Conservation (phyloP, 441 rosid genomes). For the Adansonia grandidieri region DNA sequence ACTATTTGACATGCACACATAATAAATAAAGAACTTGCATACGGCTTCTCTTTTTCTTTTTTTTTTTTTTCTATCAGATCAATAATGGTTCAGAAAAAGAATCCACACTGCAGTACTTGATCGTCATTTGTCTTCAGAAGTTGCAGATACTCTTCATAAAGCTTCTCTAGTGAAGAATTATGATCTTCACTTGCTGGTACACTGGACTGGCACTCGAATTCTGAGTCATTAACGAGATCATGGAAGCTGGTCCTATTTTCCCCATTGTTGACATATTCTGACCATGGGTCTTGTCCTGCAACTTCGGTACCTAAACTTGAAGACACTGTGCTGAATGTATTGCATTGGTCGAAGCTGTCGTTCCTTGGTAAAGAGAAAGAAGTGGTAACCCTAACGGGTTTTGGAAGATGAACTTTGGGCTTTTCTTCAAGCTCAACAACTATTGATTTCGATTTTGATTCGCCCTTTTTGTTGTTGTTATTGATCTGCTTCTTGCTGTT, state of each 20-base stretch:
- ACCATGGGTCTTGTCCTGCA: background rate
- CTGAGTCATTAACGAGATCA: slow-evolving; percentile 23
- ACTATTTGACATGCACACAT: background rate
- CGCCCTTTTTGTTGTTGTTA: background rate
- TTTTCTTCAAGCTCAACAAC: slow-evolving; percentile 22
- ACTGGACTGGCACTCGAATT: slow-evolving; percentile 35
- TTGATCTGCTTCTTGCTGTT: background rate
- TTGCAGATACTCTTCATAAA: slow-evolving; percentile 54
- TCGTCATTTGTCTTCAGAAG: slow-evolving; percentile 43
- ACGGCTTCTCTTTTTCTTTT: background rate
- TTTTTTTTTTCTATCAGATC: slow-evolving; percentile 5
- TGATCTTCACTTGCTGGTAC: slow-evolving; percentile 14
- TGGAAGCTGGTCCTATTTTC: slow-evolving; percentile 22
- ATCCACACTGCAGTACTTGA: slow-evolving; percentile 29
- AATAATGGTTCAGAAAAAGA: slow-evolving; percentile 44
- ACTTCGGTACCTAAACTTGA: slow-evolving; percentile 26
- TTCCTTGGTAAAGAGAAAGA: slow-evolving; percentile 39
- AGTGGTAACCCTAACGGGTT: slow-evolving; percentile 41
- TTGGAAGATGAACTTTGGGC: slow-evolving; percentile 52
- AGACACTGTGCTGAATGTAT: slow-evolving; percentile 12
- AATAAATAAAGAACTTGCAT: background rate
- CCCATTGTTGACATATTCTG: slow-evolving; percentile 11
- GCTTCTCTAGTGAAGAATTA: slow-evolving; percentile 38
- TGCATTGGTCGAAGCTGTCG: slow-evolving; percentile 39
- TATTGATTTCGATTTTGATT: background rate